Evolutionary conservation across 1,139 yeast genomes (phyloP), one percentile per base, ranked within the genome.

Genomic region (Taphrina confusa): DNA sequence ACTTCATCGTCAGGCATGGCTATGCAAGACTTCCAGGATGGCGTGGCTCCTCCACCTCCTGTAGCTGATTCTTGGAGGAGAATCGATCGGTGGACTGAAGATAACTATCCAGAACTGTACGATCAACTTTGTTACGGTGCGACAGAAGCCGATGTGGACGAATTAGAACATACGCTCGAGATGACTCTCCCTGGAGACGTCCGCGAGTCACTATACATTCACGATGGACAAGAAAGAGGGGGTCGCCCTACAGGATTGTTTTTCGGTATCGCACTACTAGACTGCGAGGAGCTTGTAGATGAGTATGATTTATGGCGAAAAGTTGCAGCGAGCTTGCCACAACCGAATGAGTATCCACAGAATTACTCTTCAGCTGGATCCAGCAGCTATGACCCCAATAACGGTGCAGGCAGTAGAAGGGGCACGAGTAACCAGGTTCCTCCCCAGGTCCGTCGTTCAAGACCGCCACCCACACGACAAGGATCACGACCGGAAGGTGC

Each of bases 221-320:
- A 87, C 70, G 95, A 87, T 70, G 95, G 95, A 62, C 95, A 87
- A 73, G 83, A 85, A 65, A 74, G 82, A 49, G 86, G 88, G 54
- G 91, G 91, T 16, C 79, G 80, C 66, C 89, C 90, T 20, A 80
- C 86, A 1, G 95, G 95, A 2, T 75, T 86, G 59, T 72, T 87
- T 52, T 83, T 84, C 77, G 91, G 94, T 22, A 76, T 85, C 68
- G 81, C 83, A 3, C 76, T 87, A 55, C 75, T 87, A 67, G 92
- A 86, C 70, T 75, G 87, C 63, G 95, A 87, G 70, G 77, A 82
- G 61, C 79, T 86, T 60, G 79, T 82, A 52, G 87, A 83, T 67
- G 94, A 87, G 71, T 82, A 85, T 73, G 75, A 78, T 36, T 78
- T 84, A 62, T 87, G 95, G 95, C 79, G 82, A 63, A 83, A 79